Base-by-base conservation (phyloP, 352 stramenopile genomes). In the Phytopythium boreale region DNA sequence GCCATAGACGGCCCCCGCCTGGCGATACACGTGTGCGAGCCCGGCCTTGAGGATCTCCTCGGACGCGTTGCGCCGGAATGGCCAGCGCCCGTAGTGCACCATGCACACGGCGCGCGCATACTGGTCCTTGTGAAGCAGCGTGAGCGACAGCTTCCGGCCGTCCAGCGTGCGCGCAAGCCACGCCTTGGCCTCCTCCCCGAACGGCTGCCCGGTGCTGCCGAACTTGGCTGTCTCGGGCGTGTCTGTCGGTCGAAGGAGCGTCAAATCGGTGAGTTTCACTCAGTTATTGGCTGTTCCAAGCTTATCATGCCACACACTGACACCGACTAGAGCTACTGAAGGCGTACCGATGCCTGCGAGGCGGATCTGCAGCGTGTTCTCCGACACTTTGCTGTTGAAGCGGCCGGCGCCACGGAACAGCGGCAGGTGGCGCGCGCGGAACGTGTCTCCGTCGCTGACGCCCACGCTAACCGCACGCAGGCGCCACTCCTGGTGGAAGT, bases 221-320 rank as follows among this genome's bases (percentile, higher is more conserved):
- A 95, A 95, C 67, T 96, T 93, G 58, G 88, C 79, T 14, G 83
- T 93, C 71, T 96, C 88, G 8, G 88, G 87, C 12, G 84, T 92
- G 67, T 96, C 84, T 87, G 47, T 27, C 26, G n/a, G 36, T 36
- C 7, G n/a, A 66, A 53, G 5, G 19, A 43, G 24, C 29, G 56
- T 19, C 7, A 62, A 64, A 5, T 14, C 62, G 41, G 59, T 51
- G 8, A 24, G 27, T 24, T 22, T n/a, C n/a, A 19, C 19, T 49
- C 20, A 10, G 19, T 2, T 26, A 14, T 26, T 14, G 43, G 1
- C 10, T n/a, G 1, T 10, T 49, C 17, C 43, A 24, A 8, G 34
- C 6, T 39, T 7, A 39, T 39, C 6, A 39, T 8, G 10, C 34
- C 43, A 15, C 43, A 49, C 43, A 49, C 43, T 49, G 20, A 22